These are phyloP conservation scores for Citrus australasica DNA, from an alignment of 345 rosid genomes.

Conservation along the genomic window DNA sequence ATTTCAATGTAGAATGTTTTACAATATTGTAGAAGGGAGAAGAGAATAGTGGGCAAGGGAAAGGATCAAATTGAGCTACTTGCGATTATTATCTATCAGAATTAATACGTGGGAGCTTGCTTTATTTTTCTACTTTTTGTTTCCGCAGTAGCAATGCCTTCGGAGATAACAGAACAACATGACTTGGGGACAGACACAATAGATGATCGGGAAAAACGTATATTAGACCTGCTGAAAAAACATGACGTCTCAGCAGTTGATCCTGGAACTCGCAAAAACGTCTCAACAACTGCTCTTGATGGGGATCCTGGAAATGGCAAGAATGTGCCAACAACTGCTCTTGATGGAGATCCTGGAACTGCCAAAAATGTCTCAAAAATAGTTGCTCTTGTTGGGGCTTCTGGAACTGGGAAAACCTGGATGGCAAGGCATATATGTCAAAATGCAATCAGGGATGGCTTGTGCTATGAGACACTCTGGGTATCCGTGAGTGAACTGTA, in stretches of 20 bases:
- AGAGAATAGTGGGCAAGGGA: no score
- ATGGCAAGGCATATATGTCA: slow-evolving; percentile 23
- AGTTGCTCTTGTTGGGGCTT: slow-evolving; percentile 20
- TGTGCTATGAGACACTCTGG: slow-evolving; percentile 29
- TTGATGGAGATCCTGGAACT: slow-evolving; percentile 33
- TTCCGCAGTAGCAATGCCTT: not conserved
- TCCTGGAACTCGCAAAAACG: no score
- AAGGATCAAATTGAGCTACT: no score
- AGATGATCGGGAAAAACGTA: not conserved
- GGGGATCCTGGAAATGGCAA: slow-evolving; percentile 30
- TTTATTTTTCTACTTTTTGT: not conserved
- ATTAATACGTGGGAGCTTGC: not conserved
- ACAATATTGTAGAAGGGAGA: no score
- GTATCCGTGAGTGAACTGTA: slow-evolving; percentile 21
- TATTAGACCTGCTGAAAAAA: not conserved
- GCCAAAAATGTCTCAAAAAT: not conserved
- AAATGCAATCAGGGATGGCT: not conserved
- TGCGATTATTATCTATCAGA: no score
- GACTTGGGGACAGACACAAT: not conserved
- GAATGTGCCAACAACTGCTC: slow-evolving; percentile 4
- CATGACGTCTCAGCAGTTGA: not conserved
- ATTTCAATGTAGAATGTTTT: no score
- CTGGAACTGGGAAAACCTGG: slow-evolving; percentile 21
- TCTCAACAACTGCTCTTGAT: slow-evolving; percentile 4
- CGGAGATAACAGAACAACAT: not conserved